These are phyloP conservation scores for Saccharomyces hybrid DNA, from an alignment of 1,139 yeast species.

Conservation along the genomic window DNA sequence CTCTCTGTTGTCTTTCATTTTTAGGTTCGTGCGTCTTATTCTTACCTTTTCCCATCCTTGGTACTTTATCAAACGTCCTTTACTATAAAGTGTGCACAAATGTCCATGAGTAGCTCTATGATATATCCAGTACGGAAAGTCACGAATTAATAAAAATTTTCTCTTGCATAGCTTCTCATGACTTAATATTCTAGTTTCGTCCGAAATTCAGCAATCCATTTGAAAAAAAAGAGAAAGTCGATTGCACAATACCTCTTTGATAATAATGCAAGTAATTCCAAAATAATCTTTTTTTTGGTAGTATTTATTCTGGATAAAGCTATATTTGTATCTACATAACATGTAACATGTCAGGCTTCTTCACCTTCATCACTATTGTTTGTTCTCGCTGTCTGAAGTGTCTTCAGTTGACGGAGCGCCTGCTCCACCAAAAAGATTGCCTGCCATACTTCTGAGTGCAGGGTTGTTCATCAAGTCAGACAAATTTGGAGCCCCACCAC, in stretches of 20 bases:
- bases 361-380: background rate
- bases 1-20: slow-evolving; percentile 32
- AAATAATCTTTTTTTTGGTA: background rate
- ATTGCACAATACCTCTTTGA: background rate
- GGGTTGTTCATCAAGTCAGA: slow-evolving; percentile 76
- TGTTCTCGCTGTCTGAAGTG: slow-evolving; percentile 1
- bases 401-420: slow-evolving; percentile 8
- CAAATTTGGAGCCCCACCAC: slow-evolving; percentile 54
- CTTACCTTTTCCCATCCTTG: slow-evolving; percentile 39
- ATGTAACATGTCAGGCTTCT: background rate
- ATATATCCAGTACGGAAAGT: background rate
- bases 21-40: slow-evolving; percentile 46
- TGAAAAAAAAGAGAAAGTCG: background rate
- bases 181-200: background rate
- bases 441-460: slow-evolving; percentile 60
- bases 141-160: background rate
- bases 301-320: background rate
- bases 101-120: background rate
- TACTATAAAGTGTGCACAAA: background rate
- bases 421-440: slow-evolving; percentile 40
- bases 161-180: background rate
- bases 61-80: background rate
- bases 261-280: background rate
- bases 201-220: background rate
- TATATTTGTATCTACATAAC: background rate